Base-by-base conservation (phyloP, 805 yeast genomes). In the Jamesozyma piceae region DNA sequence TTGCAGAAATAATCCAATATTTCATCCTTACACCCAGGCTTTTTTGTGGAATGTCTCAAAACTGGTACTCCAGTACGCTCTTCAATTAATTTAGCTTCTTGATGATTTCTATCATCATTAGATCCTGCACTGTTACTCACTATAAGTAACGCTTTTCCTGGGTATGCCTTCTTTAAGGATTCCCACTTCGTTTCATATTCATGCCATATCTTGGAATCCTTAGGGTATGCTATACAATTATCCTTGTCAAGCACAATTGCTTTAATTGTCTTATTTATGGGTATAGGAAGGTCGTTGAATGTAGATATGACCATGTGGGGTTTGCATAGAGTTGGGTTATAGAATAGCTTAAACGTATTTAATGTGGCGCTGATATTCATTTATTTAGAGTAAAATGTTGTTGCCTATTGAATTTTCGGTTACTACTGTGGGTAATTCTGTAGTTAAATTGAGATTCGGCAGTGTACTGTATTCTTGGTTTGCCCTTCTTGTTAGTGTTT, bases 71-170 rank as follows among this genome's bases (percentile, higher is more conserved):
- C 89, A 0, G 86, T 78, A 21, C 71, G 67, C 9, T 61, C 41
- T 55, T 88, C 94, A 10, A 89, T 61, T 5, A 65, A 52, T 18
- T 56, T 49, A 0, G 96, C 96, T 52, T 84, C 82, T 15, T 47
- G 46, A 43, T 76, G 72, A 28, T 66, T 69, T 0, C 51, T 54
- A 54, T 89, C 97, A 52, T 82, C 95, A 44, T 74, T 69, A 0
- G 95, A 83, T 0, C 98, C 98, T 0, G 97, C 97, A 0, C 95
- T 84, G 55, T 90, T 90, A 53, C 95, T 82, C 3, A 90, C 95
- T 9, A 90, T 82, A 30, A 87, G 66, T 18, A 89, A 60, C 10
- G 69, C 68, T 4, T 77, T 80, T 29, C 69, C 76, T 0, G 92
- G 87, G 53, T 81, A 86, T 1, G 61, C 51, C n/a, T 61, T 51